Evolutionary conservation across 2,329 filamentous ascomycete species (phyloP), one percentile per base, ranked within the genome.

Genomic region (Colletotrichum truncatum): DNA sequence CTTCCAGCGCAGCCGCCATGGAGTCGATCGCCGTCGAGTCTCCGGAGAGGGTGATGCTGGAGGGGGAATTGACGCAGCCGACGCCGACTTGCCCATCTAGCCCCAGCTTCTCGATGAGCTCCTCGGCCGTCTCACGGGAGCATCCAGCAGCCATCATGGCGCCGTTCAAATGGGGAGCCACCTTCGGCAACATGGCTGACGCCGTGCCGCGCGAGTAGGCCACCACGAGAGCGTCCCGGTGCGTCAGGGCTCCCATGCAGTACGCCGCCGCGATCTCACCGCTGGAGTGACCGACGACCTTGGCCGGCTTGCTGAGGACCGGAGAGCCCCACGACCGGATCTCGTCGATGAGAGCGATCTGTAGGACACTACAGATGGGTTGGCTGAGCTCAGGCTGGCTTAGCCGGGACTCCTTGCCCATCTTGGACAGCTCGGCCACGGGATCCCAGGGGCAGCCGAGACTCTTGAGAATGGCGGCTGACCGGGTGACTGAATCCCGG

Each of bases 201-300:
- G 54, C 45, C 28, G 21, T 59, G 1, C 61, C 61, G 1, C 61
- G 56, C 6, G n/a, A 61, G 38, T 60, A 64, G 1, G 61, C 61
- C 6, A 46, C 39, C 1, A 11, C 55, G 0, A 54, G 6, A 1
- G 55, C 45, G 7, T 64, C 61, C 9, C 48, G 30, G 11, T 53
- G 55, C 0, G 55, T 61, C 12, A 64, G 32, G 4, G 39, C 45
- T 3, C 61, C 61, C 0, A 58, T 32, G n/a, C 67, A 67, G 52
- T 78, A 80, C 2, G 77, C 78, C 4, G 79, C 79, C 10, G 73
- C 74, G 43, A 80, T 79, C 67, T 81, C 79, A 7, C 78, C 79
- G 23, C 73, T 75, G 0, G 76, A 79, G 58, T 81, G 79, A 1
- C 79, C 78, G 1, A 75, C 70, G 1, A 79, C 75, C 12, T 64